Evolutionary conservation across 768 basidiomycete genomes (phyloP), one percentile per base, ranked within the genome.

Genomic region (Xerocomus potaroensis): DNA sequence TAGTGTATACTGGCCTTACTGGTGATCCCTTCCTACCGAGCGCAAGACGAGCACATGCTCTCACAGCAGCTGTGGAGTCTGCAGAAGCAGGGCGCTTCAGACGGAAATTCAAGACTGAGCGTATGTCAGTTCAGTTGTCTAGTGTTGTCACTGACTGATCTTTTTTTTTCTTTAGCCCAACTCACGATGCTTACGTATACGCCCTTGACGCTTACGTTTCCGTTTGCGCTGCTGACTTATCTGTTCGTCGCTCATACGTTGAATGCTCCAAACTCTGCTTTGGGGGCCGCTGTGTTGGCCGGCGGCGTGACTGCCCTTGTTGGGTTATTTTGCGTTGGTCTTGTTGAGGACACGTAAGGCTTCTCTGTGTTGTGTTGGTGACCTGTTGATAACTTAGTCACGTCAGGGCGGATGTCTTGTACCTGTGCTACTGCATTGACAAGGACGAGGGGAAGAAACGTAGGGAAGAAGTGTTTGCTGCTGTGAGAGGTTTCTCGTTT

Each of bases 241-340:
- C 66, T 97, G 16, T 89, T 94, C 55, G 87, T 91, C n/a, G 86
- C 90, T 2, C 88, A 91, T 65, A 84, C 86, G 0, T 67, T 91
- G 18, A 62, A 65, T 15, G 80, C 82, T 21, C 88, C 90, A 0
- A 64, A 81, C 37, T 77, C 86, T 56, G 89, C 91, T 0, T 72
- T 92, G 8, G 75, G 82, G 11, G 86, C 87, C 18, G 81, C 87
- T 1, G 54, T 94, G 14, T 70, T 94, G 4, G 86, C 85, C 19
- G 91, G 84, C 3, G 81, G 79, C 9, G 80, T 90, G 15, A 89
- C 89, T 0, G 87, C 85, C 5, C 70, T 93, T 18, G 88, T 91
- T 26, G 85, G 89, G 1, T 60, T 87, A 62, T 92, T 91, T 56
- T 91, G 87, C 52, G 80, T 89, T 7, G 88, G 88, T 4, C 71